phyloP scores from a whole-genome alignment of 2,329 filamentous ascomycete species.

The Colletotrichum paranaense region DNA sequence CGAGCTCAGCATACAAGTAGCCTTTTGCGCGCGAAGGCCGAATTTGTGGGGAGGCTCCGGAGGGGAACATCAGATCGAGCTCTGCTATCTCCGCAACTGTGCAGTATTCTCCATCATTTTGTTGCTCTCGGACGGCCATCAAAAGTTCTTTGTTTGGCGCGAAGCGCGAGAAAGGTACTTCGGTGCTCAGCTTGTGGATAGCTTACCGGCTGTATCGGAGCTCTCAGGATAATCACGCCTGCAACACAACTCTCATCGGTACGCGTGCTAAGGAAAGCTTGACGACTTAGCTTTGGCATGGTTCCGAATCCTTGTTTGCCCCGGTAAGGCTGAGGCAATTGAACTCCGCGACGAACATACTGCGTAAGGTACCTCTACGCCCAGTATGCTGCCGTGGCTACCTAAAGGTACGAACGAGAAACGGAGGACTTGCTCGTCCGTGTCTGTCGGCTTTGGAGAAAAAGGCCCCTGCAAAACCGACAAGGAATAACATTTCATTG shows the following conservation, averaged over 20 bases:
- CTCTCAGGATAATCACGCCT: no score
- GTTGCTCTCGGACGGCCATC: no score
- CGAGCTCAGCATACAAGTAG: background rate
- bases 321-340: background rate
- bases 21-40: conserved; percentile 18
- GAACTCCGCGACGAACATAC: background rate
- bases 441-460: conserved; percentile 15
- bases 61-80: background rate
- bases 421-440: background rate
- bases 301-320: no score
- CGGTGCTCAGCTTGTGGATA: background rate
- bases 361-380: no score
- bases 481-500: conserved; percentile 12
- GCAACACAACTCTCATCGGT: background rate
- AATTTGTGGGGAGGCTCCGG: background rate
- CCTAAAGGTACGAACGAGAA: background rate
- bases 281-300: no score
- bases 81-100: background rate
- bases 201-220: background rate
- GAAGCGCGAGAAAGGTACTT: background rate
- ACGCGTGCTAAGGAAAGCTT: background rate
- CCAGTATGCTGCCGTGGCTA: no score
- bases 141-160: background rate
- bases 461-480: conserved; percentile 2
- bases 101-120: background rate